Percentiles rank a stretch among this genome's conserved stretches.
These are phyloP conservation scores for Phaeotremella skinneri DNA, from an alignment of 768 basidiomycete genomes.

Conservation along the genomic window DNA sequence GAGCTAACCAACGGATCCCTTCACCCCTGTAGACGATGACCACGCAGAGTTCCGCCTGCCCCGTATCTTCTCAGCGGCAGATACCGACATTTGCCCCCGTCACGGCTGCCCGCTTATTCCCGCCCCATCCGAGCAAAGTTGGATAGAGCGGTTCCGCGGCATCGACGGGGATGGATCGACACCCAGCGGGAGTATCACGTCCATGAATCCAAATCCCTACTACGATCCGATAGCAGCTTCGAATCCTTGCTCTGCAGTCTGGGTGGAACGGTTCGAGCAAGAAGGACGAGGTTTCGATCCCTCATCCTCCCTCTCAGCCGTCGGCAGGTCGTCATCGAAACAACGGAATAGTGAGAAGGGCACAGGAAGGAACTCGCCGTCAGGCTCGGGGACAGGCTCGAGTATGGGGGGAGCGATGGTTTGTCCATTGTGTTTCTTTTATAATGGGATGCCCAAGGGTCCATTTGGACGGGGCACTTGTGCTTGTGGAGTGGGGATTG, in stretches of 20 bases:
- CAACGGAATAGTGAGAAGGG: no score
- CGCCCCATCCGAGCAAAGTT: neutral
- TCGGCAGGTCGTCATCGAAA: no score
- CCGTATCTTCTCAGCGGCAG: neutral
- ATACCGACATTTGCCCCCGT: neutral
- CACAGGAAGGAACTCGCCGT: no score
- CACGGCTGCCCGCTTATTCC: neutral
- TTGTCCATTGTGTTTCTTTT: conserved; percentile 1
- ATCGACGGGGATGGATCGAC: no score
- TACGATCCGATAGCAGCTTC: neutral
- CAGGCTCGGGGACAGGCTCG: no score
- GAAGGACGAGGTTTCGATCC: neutral
- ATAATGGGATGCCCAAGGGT: conserved; percentile 4
- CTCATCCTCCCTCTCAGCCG: neutral
- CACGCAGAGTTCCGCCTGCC: neutral
- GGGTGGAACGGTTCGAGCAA: neutral
- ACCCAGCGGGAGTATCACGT: no score
- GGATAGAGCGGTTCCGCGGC: no score
- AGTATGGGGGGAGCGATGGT: no score
- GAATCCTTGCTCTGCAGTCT: neutral
- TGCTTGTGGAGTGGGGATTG: conserved; percentile 21
- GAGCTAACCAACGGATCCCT: neutral
- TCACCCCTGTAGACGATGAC: neutral
- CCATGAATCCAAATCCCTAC: conserved; percentile 3
- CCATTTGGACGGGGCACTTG: conserved; percentile 11